phyloP scores from a whole-genome alignment of 1,139 yeast species.

The Taphrina betulina region DNA sequence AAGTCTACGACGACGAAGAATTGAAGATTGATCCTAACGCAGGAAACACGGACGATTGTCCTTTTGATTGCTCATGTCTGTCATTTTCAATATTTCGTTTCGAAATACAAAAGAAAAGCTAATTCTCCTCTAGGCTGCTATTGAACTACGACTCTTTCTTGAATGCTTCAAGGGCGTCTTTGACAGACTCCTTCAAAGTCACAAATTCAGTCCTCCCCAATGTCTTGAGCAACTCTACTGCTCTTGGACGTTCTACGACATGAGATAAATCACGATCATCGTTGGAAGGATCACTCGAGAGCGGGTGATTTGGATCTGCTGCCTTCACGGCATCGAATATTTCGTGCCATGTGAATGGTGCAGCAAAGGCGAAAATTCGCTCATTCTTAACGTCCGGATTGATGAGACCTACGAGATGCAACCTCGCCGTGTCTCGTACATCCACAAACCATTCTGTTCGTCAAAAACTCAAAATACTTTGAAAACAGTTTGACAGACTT shows the following conservation, averaged over 20 bases:
- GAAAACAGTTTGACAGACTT: too few species aligned
- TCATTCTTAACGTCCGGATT: neutral
- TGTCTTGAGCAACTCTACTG: neutral
- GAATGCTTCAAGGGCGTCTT: neutral
- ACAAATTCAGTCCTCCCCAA: neutral
- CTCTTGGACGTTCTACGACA: neutral
- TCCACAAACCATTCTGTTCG: neutral
- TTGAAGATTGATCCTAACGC: slow-evolving; percentile 27
- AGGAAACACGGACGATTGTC: slow-evolving; percentile 33
- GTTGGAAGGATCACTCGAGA: neutral
- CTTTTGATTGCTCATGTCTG: slow-evolving; percentile 33
- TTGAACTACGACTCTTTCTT: too few species aligned
- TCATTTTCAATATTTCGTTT: neutral
- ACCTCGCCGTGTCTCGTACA: neutral
- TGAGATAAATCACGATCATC: neutral
- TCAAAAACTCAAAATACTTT: too few species aligned
- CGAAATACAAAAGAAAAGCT: neutral
- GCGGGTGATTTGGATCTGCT: neutral
- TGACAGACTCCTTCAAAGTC: neutral
- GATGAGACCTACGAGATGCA: neutral
- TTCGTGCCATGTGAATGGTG: neutral
- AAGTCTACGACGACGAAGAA: slow-evolving; percentile 34
- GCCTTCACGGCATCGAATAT: neutral
- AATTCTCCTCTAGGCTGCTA: neutral
- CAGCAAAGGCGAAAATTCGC: neutral